Base-by-base conservation (phyloP, 108 stramenopile species). In the Conticribra weissflogii region DNA sequence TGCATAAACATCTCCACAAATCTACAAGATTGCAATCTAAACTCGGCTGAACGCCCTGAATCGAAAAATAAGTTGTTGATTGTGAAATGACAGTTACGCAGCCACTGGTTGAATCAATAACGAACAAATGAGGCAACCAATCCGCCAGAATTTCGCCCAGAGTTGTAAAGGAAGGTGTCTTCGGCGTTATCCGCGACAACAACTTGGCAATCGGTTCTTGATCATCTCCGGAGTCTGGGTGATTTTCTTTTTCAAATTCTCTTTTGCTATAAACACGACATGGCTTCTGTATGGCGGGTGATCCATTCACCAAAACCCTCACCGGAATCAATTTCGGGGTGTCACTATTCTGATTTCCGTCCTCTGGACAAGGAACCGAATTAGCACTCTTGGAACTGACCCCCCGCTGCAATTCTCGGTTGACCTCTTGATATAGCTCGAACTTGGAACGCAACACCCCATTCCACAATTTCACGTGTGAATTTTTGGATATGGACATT, bases 391-490 rank as follows among this genome's bases (percentile, higher is more conserved):
- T n/a, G n/a, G n/a, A n/a, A n/a, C n/a, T n/a, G n/a, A 59, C 59
- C 32, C 63, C 68, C 4, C 50, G 30, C 56, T 78, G 82, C 21
- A 86, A 68, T 23, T 74, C 63, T 0, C n/a, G 27, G 72, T 82
- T 84, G 14, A 83, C 72, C 63, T 82, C 74, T 48, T 78, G 61
- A 61, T 86, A 80, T 4, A 71, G 50, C 27, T 60, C 74, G 30
- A 82, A 82, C 63, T 86, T 83, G 12, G 72, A 48, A n/a, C 49
- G 59, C 3, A 76, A 32, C 0, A 94, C 71, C 23, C 85, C 63
- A 54, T 90, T 74, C 93, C 93, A 94, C n/a, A 94, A 63, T 28
- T 77, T 56, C 55, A 67, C 63, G 55, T 94, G 93, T 0, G 80
- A 71, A 34, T 72, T 62, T 68, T 90, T 91, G 15, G 77, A 85